phyloP scores from a whole-genome alignment of 2,329 filamentous ascomycete genomes.

The Eutypa lata region DNA sequence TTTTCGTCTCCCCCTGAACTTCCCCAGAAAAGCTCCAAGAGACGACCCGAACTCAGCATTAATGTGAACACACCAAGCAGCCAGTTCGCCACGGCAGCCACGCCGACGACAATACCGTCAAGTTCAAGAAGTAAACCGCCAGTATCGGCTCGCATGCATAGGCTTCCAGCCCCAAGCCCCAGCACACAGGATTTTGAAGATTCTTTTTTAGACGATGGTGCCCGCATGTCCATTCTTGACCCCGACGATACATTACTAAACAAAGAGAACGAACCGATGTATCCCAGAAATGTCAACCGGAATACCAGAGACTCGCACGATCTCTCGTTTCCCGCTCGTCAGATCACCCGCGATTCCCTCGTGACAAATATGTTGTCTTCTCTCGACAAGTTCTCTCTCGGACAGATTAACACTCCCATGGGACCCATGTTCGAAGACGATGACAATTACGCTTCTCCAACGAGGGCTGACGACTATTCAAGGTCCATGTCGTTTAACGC shows the following conservation, averaged over 20 bases:
- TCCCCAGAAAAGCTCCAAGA: slow-evolving; percentile 15
- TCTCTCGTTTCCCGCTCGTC: slow-evolving; percentile 72
- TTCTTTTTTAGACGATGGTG: slow-evolving; percentile 28
- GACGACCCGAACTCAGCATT: slow-evolving; percentile 36
- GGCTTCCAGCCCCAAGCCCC: slow-evolving; percentile 18
- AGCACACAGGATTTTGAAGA: slow-evolving; percentile 23
- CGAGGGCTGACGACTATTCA: slow-evolving; percentile 21
- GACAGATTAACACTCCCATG: slow-evolving; percentile 35
- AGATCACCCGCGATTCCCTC: slow-evolving; percentile 82
- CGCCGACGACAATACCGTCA: slow-evolving; percentile 1
- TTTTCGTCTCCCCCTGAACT: not conserved
- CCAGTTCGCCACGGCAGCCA: slow-evolving; percentile 20
- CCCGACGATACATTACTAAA: slow-evolving; percentile 1
- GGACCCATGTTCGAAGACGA: slow-evolving; percentile 35
- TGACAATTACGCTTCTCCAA: slow-evolving; percentile 24
- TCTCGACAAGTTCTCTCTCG: slow-evolving; percentile 75
- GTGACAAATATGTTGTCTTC: slow-evolving; percentile 95
- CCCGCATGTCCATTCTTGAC: slow-evolving; percentile 13
- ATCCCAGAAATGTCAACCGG: slow-evolving; percentile 23
- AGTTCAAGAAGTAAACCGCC: slow-evolving; percentile 30
- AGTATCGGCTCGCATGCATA: slow-evolving; percentile 31
- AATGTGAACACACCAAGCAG: slow-evolving; percentile 30
- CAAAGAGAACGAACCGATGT: slow-evolving; percentile 29
- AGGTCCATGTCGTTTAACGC: slow-evolving; percentile 25
- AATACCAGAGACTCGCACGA: slow-evolving; percentile 71